phyloP scores from a whole-genome alignment of 305 asterid species.

The Plantago rigida region DNA sequence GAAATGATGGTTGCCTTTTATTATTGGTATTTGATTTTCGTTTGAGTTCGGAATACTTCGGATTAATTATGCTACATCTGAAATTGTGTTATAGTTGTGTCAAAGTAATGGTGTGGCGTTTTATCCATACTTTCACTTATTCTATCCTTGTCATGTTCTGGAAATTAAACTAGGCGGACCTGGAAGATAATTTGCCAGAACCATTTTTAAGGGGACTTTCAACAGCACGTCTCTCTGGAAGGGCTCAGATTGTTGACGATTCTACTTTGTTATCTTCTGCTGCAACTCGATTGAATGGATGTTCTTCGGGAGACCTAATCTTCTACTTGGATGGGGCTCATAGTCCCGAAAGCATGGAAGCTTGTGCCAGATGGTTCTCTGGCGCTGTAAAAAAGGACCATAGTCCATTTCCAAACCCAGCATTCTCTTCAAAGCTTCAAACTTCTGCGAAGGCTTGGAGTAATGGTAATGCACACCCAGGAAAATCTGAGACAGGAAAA shows the following conservation, averaged over 20 bases:
- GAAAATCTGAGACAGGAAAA: slow-evolving; percentile 27
- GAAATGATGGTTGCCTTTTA: too few relatives aligned
- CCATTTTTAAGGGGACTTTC: slow-evolving; percentile 72
- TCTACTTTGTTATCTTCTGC: slow-evolving; percentile 27
- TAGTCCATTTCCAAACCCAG: slow-evolving; percentile 23
- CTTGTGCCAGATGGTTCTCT: slow-evolving; percentile 82
- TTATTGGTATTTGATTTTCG: too few relatives aligned
- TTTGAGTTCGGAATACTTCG: too few relatives aligned
- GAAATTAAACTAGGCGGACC: slow-evolving; percentile 33
- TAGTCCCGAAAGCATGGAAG: slow-evolving; percentile 95
- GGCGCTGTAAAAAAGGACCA: slow-evolving; percentile 43
- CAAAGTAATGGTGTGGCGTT: too few relatives aligned
- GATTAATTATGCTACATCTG: too few relatives aligned
- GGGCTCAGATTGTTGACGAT: slow-evolving; percentile 68
- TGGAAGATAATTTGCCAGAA: slow-evolving; percentile 46
- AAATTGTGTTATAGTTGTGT: too few relatives aligned
- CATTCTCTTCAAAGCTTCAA: slow-evolving; percentile 27
- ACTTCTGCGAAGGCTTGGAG: slow-evolving; percentile 23
- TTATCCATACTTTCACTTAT: neutral
- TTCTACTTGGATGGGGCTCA: slow-evolving; percentile 93
- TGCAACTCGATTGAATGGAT: slow-evolving; percentile 15
- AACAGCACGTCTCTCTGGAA: slow-evolving; percentile 70
- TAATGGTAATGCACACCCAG: slow-evolving; percentile 32
- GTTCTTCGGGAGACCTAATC: slow-evolving; percentile 49
- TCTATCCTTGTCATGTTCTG: slow-evolving; percentile 14